Conservation (phyloP, 2,329 filamentous ascomycete genomes). For the Fusarium aywerte region DNA sequence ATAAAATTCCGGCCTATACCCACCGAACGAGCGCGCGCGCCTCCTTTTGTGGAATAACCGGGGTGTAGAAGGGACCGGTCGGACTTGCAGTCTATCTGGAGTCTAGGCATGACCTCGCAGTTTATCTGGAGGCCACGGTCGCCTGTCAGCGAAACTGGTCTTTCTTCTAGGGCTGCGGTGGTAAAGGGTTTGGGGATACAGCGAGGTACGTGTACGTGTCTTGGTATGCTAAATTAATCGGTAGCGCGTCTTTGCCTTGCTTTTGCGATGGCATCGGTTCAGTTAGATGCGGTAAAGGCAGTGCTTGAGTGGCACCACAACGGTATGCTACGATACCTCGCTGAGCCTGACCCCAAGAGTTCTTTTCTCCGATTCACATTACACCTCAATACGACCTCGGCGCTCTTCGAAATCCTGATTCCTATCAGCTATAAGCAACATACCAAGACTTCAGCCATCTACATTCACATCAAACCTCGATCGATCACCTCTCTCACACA, state of each 20-base stretch:
- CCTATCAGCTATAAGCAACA: background rate
- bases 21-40: background rate
- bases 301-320: background rate
- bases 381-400: background rate
- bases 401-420: background rate
- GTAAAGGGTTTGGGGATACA: background rate
- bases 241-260: background rate
- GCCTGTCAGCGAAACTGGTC: background rate
- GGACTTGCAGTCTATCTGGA: background rate
- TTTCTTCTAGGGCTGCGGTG: background rate
- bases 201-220: background rate
- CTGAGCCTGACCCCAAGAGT: background rate
- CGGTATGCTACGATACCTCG: background rate
- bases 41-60: constrained; percentile 1
- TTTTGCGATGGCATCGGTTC: background rate
- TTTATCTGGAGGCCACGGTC: background rate
- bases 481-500: background rate
- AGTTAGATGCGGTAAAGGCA: background rate
- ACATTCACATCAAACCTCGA: background rate
- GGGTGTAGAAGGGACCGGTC: background rate
- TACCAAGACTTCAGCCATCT: background rate
- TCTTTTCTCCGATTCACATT: background rate
- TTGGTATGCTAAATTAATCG: background rate
- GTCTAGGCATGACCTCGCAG: background rate
- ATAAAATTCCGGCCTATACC: constrained; percentile 1